Percentiles rank a stretch among this genome's conserved stretches.
Conservation (phyloP, 192 early-diverging fungal genomes). For the Gaertneriomyces sp. region DNA sequence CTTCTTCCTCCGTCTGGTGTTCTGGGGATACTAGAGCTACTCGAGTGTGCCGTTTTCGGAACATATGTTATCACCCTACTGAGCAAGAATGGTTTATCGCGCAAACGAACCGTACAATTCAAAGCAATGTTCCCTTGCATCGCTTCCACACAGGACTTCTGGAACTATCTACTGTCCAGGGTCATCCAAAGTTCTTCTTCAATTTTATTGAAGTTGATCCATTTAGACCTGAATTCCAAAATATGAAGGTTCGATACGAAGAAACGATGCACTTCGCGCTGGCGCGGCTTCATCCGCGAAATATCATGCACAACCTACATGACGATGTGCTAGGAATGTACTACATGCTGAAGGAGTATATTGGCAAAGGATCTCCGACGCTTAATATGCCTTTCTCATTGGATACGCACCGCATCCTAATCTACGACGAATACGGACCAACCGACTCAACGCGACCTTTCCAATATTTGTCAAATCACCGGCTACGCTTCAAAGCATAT, state of each 20-base stretch:
- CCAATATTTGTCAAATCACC: slow-evolving; percentile 41
- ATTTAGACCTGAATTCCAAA: slow-evolving; percentile 33
- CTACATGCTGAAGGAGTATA: slow-evolving; percentile 35
- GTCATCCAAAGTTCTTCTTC: slow-evolving; percentile 41
- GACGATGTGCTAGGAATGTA: slow-evolving; percentile 48
- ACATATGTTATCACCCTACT: slow-evolving; percentile 43
- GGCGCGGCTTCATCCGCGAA: slow-evolving; percentile 41
- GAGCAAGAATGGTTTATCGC: slow-evolving; percentile 45
- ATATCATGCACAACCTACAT: slow-evolving; percentile 56
- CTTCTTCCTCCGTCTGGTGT: slow-evolving; percentile 46
- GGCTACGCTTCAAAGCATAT: slow-evolving; percentile 30
- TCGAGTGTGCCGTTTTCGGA: slow-evolving; percentile 44
- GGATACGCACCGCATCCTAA: slow-evolving; percentile 35
- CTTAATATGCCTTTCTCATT: slow-evolving; percentile 37
- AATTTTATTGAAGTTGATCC: slow-evolving; percentile 40
- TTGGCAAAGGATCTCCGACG: slow-evolving; percentile 15
- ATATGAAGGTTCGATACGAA: slow-evolving; percentile 43
- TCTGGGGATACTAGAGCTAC: slow-evolving; percentile 18
- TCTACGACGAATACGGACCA: slow-evolving; percentile 35
- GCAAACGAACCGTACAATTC: slow-evolving; percentile 37
- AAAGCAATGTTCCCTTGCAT: slow-evolving; percentile 33
- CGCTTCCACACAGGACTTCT: slow-evolving; percentile 31
- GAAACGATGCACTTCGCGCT: slow-evolving; percentile 40
- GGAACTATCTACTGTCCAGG: slow-evolving; percentile 37
- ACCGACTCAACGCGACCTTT: slow-evolving; percentile 43